Conservation (phyloP, 2,329 filamentous ascomycete species). For the Fusarium lyarnte region DNA sequence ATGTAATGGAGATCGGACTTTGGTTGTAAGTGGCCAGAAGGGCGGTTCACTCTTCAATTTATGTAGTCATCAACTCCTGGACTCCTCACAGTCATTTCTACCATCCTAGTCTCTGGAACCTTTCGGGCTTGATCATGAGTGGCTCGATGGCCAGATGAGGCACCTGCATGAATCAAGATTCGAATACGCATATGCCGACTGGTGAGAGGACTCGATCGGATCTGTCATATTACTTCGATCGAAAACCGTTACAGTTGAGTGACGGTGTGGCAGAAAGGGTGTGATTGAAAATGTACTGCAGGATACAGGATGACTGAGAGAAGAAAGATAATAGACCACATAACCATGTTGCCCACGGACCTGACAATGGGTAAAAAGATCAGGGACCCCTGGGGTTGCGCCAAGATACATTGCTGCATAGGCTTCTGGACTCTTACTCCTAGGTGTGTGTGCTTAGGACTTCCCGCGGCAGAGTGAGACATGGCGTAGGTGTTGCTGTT, state of each 20-base stretch:
- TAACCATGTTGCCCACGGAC: neutral
- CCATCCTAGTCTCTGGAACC: neutral
- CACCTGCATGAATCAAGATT: conserved; percentile 1
- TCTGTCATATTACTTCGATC: neutral
- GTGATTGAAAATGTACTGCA: neutral
- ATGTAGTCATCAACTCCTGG: neutral
- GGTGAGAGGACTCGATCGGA: neutral
- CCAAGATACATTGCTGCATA: neutral
- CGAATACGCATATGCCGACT: neutral
- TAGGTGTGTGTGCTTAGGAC: neutral
- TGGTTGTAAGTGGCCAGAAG: neutral
- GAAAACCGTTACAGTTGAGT: neutral
- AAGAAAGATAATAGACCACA: neutral
- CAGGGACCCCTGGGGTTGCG: neutral
- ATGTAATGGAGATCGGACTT: neutral
- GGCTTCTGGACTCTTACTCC: neutral
- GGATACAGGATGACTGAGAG: neutral
- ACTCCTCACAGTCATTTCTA: neutral
- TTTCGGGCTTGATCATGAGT: neutral
- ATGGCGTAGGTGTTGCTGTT: neutral
- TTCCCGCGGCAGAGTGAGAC: neutral
- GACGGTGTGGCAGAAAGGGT: neutral
- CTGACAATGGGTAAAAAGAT: neutral
- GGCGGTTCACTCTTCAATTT: neutral
- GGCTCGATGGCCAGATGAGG: neutral